Percentiles rank a stretch among this genome's conserved stretches.
Conservation (phyloP, 2,329 filamentous ascomycete genomes). For the Colletotrichum sublineola region DNA sequence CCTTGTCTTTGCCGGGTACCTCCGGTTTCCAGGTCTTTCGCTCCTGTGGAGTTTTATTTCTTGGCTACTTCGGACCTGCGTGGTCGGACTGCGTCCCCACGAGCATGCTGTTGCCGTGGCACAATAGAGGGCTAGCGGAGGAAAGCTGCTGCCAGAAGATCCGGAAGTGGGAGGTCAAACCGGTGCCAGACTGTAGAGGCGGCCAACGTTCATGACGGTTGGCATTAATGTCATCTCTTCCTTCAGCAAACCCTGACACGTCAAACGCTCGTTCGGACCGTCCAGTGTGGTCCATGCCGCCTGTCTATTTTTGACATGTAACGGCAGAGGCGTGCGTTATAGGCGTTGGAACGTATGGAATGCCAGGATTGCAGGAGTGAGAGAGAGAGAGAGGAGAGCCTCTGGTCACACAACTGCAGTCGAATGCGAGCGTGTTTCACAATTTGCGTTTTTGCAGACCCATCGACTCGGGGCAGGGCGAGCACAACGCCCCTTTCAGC, state of each 20-base stretch:
- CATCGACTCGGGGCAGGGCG: not conserved
- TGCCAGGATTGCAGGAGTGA: not conserved
- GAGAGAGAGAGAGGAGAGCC: too few species aligned
- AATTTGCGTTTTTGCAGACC: too few species aligned
- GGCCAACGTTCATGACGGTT: not conserved
- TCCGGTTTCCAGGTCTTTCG: not conserved
- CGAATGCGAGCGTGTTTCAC: not conserved
- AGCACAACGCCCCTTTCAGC: conserved; percentile 2
- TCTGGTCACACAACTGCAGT: not conserved
- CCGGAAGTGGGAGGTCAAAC: not conserved
- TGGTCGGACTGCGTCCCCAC: not conserved
- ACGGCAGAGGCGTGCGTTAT: not conserved
- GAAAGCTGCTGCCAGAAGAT: not conserved
- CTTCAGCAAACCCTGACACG: conserved; percentile 20
- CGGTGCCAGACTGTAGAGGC: not conserved
- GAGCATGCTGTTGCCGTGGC: not conserved
- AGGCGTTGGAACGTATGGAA: not conserved
- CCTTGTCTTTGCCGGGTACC: not conserved
- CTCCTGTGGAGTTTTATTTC: not conserved
- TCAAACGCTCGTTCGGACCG: not conserved
- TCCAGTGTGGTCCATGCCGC: not conserved
- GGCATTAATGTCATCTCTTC: conserved; percentile 14
- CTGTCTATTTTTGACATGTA: not conserved
- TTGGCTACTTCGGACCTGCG: not conserved
- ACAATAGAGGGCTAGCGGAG: not conserved